Base-by-base conservation (phyloP, 2,329 filamentous ascomycete genomes). In the Aschersonia sp. region DNA sequence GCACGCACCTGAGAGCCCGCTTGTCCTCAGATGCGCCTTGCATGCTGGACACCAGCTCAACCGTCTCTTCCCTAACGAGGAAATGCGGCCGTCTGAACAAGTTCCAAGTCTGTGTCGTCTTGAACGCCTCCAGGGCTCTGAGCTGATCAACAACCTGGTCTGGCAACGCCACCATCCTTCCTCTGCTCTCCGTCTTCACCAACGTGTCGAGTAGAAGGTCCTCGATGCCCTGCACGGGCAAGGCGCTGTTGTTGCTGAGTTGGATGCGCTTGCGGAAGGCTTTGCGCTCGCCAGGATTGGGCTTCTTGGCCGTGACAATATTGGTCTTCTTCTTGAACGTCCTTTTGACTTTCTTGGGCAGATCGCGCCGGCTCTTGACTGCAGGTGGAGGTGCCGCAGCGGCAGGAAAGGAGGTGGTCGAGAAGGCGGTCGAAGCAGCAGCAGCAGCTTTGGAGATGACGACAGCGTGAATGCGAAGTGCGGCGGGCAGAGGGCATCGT, bases 231-330 rank as follows among this genome's bases (percentile, higher is more conserved):
- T 71, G 61, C 5, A 97, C 84, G 51, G 83, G 78, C 40, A 96
- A 70, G 45, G 92, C 92, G 67, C 95, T 97, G 65, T 86, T 85
- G 69, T 97, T 98, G 72, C 84, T 91, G 51, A 98, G 79, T 51
- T 94, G 81, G 58, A 98, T 86, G 56, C 86, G 81, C 71, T 94
- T 95, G 54, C 89, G 82, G 61, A 86, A 73, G 31, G 86, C 85
- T 68, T 89, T 94, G 55, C 89, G 80, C 72, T 96, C 89, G 54
- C 89, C 91, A 3, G 79, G 73, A 9, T 71, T 71, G 28, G 85
- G 84, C 54, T 79, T 73, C 64, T 75, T 77, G 48, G 68, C 61
- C 30, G 66, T 64, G 30, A 63, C 64, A 43, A 70, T 58, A 48
- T 64, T 64, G 12, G 61, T 57, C 56, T 64, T 69, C 60, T 72